phyloP scores from a whole-genome alignment of 2,329 filamentous ascomycete species.

The Dryadomyces sulphureus region DNA sequence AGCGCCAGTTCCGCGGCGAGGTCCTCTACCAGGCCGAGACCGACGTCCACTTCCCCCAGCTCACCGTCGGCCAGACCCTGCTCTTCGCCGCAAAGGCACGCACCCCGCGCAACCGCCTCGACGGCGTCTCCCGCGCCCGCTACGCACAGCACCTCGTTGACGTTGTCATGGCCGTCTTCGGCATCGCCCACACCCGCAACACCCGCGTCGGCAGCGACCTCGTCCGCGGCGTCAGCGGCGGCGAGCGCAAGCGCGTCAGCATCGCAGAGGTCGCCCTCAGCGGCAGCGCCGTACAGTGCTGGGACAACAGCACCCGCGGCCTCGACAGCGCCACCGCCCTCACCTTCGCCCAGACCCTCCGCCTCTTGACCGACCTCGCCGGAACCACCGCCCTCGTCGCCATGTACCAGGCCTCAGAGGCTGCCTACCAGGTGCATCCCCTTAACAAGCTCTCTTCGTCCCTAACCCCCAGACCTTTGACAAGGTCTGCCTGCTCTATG shows the following conservation, averaged over 20 bases:
- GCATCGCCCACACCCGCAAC: slow-evolving; percentile 51
- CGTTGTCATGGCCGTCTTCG: slow-evolving; percentile 50
- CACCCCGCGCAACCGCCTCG: slow-evolving; percentile 21
- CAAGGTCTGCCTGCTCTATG: slow-evolving; percentile 62
- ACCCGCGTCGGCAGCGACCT: slow-evolving; percentile 57
- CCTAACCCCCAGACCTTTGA: slow-evolving; percentile 32
- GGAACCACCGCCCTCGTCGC: slow-evolving; percentile 45
- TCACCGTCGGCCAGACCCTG: slow-evolving; percentile 53
- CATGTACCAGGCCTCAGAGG: slow-evolving; percentile 53
- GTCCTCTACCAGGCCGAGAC: slow-evolving; percentile 47
- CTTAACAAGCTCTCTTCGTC: not conserved
- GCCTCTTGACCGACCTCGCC: slow-evolving; percentile 52
- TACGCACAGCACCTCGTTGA: slow-evolving; percentile 44
- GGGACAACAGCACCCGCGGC: slow-evolving; percentile 56
- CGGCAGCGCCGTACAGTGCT: slow-evolving; percentile 49
- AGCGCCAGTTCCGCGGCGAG: slow-evolving; percentile 20
- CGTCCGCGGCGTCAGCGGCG: slow-evolving; percentile 45
- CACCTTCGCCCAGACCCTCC: slow-evolving; percentile 49
- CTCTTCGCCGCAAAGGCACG: slow-evolving; percentile 51
- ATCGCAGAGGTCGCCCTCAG: slow-evolving; percentile 56
- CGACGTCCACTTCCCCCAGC: slow-evolving; percentile 52
- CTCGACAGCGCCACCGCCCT: slow-evolving; percentile 51
- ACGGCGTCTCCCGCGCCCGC: not conserved
- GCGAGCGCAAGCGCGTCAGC: slow-evolving; percentile 59
- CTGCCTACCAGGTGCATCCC: slow-evolving; percentile 37